These are phyloP conservation scores for Phytophthora idaei DNA, from an alignment of 352 stramenopile species.

Conservation along the genomic window DNA sequence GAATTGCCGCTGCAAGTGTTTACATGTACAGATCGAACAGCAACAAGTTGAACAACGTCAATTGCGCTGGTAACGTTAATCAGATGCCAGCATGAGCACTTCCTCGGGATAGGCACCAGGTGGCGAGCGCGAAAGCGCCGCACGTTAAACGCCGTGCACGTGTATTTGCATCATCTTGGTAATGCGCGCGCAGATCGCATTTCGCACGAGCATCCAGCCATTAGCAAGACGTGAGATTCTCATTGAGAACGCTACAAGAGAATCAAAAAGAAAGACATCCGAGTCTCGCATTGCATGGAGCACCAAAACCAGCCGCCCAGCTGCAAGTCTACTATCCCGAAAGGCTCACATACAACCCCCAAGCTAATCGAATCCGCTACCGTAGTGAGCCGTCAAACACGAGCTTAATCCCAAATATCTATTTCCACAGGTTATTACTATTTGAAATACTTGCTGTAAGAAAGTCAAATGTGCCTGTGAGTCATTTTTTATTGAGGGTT, in stretches of 20 bases:
- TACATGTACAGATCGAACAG: no score
- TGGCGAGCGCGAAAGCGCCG: constrained; percentile 6
- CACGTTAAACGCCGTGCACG: constrained; percentile 9
- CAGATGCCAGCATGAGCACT: constrained; percentile 20
- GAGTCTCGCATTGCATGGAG: constrained; percentile 1
- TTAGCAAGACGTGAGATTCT: background rate
- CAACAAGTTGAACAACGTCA: background rate
- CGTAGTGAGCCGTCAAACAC: background rate
- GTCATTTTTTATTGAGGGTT: background rate
- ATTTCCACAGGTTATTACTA: background rate
- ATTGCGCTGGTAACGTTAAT: background rate
- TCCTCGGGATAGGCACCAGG: constrained; percentile 19
- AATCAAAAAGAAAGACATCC: no score
- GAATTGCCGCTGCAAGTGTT: no score
- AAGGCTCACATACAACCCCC: constrained; percentile 10
- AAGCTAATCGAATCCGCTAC: constrained; percentile 9
- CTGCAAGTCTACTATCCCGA: constrained; percentile 26
- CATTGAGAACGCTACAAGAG: no score
- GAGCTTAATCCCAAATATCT: background rate
- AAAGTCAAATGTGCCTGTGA: no score
- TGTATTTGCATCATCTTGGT: constrained; percentile 14
- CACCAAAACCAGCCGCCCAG: background rate
- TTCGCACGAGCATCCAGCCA: constrained; percentile 3
- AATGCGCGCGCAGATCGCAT: background rate
- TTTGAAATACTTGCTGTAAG: no score